Base-by-base conservation (phyloP, 495 filamentous ascomycete species). In the Podospora appendiculata region DNA sequence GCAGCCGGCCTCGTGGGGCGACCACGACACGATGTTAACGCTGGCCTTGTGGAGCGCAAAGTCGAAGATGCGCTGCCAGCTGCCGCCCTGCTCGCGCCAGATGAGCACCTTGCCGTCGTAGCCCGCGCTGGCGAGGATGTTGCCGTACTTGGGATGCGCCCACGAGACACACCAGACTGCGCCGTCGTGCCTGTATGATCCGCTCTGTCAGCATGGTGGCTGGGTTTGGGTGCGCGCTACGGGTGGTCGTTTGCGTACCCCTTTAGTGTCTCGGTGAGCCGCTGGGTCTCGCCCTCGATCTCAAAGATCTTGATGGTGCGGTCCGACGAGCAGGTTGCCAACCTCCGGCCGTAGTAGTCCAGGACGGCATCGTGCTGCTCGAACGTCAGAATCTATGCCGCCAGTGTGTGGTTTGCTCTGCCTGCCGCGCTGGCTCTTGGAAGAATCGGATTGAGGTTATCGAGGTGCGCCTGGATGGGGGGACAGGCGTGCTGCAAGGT, bases 241-340 rank as follows among this genome's bases (percentile, higher is more conserved):
- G 25, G 32, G 17, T 8, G 44, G 19, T 13, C 16, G 16, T 10
- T 9, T 52, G 8, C 32, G 53, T 82, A 95, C 92, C 92, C 92
- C 71, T 93, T 95, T 58, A 97, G 75, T 35, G 93, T 98, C 74
- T 96, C 93, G 19, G 86, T 84, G 48, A 97, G 73, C 45, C 88
- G 80, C 70, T 99, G 93, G 58, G 86, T 80, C 63, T 96, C 90
- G 56, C 91, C 90, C 69, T 97, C 93, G 47, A 97, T 86, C 74
- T 97, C 93, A 62, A 96, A 99, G 67, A 99, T 96, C 74, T 96
- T 97, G 75, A 99, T 94, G 45, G 92, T 97, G 67, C 90, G 89
- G 71, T 99, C 93, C 50, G 91, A 96, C 17, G 90, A 96, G 70
- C 93, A 97, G 59, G 93, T 99, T 55, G 93, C 93, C 62, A 99